Conservation (phyloP, 208 protist genomes). For the Leishmania amazonensis region DNA sequence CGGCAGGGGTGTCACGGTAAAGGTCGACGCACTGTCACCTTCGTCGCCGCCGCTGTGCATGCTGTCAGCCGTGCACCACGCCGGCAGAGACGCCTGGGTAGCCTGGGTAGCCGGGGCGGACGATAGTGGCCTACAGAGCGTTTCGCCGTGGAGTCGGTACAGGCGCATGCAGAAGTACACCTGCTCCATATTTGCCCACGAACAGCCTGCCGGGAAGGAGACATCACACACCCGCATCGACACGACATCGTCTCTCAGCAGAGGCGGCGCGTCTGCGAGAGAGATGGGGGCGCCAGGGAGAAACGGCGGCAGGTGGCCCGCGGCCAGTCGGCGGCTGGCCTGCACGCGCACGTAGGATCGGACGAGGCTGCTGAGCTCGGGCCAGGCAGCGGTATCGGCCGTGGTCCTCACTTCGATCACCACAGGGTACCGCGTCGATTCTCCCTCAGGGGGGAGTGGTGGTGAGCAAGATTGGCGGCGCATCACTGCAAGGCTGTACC, state of each 20-base stretch:
- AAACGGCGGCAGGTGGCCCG: constrained; percentile 18
- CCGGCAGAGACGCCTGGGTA: not conserved
- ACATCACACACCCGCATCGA: constrained; percentile 66
- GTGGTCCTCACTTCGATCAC: constrained; percentile 60
- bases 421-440: constrained; percentile 6
- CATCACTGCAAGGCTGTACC: not conserved
- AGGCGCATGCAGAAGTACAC: constrained; percentile 27
- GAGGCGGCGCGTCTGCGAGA: constrained; percentile 23
- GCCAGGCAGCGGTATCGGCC: constrained; percentile 30
- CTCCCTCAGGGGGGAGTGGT: not conserved
- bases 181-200: constrained; percentile 21
- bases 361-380: constrained; percentile 31
- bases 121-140: not conserved
- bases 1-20: constrained; percentile 64
- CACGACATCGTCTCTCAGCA: constrained; percentile 31
- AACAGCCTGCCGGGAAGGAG: constrained; percentile 24
- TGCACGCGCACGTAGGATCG: constrained; percentile 36
- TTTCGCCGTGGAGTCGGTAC: constrained; percentile 17
- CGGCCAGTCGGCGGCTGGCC: constrained; percentile 14
- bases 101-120: not conserved
- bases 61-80: constrained; percentile 2
- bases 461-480: not conserved
- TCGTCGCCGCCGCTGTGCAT: constrained; percentile 1
- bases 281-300: constrained; percentile 37
- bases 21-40: constrained; percentile 36